These are phyloP conservation scores for Colletotrichum limetticola DNA, from an alignment of 2,329 filamentous ascomycete species.

Conservation along the genomic window DNA sequence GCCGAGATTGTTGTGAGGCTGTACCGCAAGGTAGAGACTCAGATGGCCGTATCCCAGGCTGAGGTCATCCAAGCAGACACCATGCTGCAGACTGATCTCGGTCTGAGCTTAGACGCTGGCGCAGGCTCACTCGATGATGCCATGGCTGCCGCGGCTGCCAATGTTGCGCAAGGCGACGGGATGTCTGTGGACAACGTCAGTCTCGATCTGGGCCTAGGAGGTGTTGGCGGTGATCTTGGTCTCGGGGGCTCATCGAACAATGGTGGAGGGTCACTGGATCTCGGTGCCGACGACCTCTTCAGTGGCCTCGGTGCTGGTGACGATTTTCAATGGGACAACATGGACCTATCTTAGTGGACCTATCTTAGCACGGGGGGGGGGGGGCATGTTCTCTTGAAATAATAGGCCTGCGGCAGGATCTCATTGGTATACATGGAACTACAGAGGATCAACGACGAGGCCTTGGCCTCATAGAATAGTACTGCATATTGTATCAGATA, in stretches of 20 bases:
- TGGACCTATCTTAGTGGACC: constrained; percentile 48
- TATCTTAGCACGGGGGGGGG: constrained; percentile 26
- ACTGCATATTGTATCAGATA: constrained; percentile 19
- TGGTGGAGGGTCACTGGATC: constrained; percentile 50
- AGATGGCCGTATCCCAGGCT: constrained; percentile 58
- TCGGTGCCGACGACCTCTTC: constrained; percentile 50
- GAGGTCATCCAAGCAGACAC: constrained; percentile 48
- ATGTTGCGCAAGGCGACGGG: constrained; percentile 48
- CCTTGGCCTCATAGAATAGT: background rate
- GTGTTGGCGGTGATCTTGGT: constrained; percentile 49
- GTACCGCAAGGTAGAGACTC: constrained; percentile 72
- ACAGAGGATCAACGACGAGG: background rate
- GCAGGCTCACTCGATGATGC: constrained; percentile 50
- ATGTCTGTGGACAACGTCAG: constrained; percentile 54
- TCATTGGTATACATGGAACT: background rate
- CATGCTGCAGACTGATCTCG: constrained; percentile 56
- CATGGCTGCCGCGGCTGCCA: constrained; percentile 51
- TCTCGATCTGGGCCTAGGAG: constrained; percentile 58
- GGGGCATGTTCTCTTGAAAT: background rate
- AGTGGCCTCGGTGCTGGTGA: constrained; percentile 51
- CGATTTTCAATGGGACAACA: constrained; percentile 56
- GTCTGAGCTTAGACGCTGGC: constrained; percentile 50
- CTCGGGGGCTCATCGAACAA: constrained; percentile 47
- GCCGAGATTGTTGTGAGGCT: constrained; percentile 73
- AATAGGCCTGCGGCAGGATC: background rate